Conservation (phyloP, 208 protist genomes). For the Leishmania guyanensis region DNA sequence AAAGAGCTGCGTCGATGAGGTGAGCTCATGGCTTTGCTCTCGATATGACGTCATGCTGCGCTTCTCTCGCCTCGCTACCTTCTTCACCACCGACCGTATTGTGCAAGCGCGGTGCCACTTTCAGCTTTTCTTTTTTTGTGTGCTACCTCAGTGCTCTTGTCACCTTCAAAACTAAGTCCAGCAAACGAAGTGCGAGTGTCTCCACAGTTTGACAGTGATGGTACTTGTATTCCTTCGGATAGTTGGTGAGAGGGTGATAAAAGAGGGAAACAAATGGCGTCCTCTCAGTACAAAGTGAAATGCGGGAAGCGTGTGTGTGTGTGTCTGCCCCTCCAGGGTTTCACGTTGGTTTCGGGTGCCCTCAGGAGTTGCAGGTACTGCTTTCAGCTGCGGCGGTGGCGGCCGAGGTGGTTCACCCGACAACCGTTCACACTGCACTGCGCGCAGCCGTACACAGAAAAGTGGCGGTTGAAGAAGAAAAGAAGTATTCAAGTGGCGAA, state of each 20-base stretch:
- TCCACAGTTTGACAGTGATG: not conserved
- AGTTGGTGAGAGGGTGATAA: not conserved
- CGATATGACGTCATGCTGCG: not conserved
- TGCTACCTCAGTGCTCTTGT: not conserved
- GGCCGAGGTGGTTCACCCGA: not conserved
- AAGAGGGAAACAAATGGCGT: not conserved
- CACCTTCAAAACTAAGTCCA: not conserved
- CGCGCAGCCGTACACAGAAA: not conserved
- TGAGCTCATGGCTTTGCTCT: constrained; percentile 7
- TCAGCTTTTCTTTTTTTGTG: not conserved
- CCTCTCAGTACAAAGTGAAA: not conserved
- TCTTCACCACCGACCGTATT: not conserved
- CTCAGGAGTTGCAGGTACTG: not conserved
- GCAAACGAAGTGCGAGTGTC: not conserved
- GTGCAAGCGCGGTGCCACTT: not conserved
- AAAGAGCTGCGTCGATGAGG: constrained; percentile 22
- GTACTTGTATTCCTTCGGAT: not conserved
- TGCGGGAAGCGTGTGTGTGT: not conserved
- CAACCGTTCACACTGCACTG: not conserved
- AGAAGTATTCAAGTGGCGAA: not conserved
- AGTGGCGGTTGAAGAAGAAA: not conserved
- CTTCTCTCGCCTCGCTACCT: not conserved
- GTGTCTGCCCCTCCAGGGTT: not conserved
- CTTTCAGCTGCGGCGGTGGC: not conserved
- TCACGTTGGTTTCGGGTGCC: not conserved